Conservation (phyloP, 1,139 yeast species). For the Zygoascus meyerae region DNA sequence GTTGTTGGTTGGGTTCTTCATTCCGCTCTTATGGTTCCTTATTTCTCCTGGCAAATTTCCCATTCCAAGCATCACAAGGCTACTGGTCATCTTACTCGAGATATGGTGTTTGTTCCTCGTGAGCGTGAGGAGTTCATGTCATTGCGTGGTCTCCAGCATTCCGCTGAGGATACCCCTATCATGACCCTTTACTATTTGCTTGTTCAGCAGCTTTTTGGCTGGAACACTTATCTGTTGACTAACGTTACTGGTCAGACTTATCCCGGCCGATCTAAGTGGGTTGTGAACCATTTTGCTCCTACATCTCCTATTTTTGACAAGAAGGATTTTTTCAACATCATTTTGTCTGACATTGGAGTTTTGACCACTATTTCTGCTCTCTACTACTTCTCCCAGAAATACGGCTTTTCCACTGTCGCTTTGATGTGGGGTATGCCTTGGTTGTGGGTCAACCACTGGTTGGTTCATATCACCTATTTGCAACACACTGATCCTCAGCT, state of each 20-base stretch:
- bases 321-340: conserved; percentile 62
- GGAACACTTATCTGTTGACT: conserved; percentile 56
- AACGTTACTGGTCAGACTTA: conserved; percentile 76
- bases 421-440: conserved; percentile 76
- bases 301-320: conserved; percentile 65
- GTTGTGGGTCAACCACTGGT: conserved; percentile 82
- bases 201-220: conserved; percentile 73
- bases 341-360: conserved; percentile 70
- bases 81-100: conserved; percentile 74
- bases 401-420: conserved; percentile 58
- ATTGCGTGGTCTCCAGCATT: conserved; percentile 24
- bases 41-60: conserved; percentile 78
- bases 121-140: conserved; percentile 51
- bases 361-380: conserved; percentile 47
- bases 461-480: conserved; percentile 75
- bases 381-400: conserved; percentile 57
- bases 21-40: conserved; percentile 73
- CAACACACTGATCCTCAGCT: conserved; percentile 79
- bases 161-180: conserved; percentile 69
- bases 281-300: conserved; percentile 65
- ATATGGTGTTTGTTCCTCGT: conserved; percentile 77
- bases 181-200: conserved; percentile 50
- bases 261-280: conserved; percentile 45
- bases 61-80: conserved; percentile 87
- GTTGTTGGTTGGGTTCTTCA: conserved; percentile 78